Evolutionary conservation across 2,329 filamentous ascomycete species (phyloP).

Genomic region (Raffaelea ambrosiae): DNA sequence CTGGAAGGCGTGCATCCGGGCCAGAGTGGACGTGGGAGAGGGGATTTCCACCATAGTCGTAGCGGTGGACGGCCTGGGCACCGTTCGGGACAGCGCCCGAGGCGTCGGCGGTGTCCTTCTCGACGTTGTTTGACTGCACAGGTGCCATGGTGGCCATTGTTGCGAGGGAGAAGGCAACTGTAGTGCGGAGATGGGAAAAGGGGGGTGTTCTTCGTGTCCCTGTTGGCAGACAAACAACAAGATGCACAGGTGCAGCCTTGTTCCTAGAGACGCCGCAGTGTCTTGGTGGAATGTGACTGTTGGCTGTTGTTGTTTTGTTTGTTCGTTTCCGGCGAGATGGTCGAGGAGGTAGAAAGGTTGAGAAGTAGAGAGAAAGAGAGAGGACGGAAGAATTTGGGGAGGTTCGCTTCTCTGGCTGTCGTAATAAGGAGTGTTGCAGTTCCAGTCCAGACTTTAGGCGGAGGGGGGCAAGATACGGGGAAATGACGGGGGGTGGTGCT

Average conservation of each 20-base stretch:
- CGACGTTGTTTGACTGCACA: constrained; percentile 3
- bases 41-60: constrained; percentile 29
- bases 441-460: neutral
- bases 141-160: constrained; percentile 4
- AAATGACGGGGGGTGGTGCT: neutral
- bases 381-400: no score
- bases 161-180: neutral
- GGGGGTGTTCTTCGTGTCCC: neutral
- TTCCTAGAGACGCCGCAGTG: no score
- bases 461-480: neutral
- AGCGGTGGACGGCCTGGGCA: constrained; percentile 10
- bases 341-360: neutral
- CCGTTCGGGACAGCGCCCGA: constrained; percentile 5
- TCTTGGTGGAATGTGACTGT: no score
- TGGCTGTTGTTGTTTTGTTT: no score
- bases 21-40: constrained; percentile 26
- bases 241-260: no score
- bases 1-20: constrained; percentile 33
- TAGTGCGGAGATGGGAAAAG: neutral
- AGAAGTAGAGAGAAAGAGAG: neutral
- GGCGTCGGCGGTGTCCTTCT: constrained; percentile 8
- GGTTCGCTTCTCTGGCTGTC: no score
- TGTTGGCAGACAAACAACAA: no score
- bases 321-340: neutral
- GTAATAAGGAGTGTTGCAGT: no score